phyloP scores from a whole-genome alignment of 805 yeast genomes.

The Tetrapisispora phaffii region DNA sequence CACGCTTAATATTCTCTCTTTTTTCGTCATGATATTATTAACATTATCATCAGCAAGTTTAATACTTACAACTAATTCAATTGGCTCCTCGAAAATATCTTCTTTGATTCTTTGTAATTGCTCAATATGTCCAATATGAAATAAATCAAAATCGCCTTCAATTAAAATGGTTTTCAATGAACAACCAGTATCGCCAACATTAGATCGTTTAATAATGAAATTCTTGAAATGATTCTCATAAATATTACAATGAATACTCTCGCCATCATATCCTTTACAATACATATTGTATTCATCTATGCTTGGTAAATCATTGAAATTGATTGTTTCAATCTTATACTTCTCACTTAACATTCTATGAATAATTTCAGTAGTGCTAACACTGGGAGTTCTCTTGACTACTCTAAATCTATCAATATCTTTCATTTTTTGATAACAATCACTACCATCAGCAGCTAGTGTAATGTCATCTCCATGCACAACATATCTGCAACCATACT shows the following conservation, averaged over 20 bases:
- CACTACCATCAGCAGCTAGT: slow-evolving; percentile 90
- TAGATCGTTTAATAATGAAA: slow-evolving; percentile 17
- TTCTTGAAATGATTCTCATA: slow-evolving; percentile 39
- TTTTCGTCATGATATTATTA: slow-evolving; percentile 65
- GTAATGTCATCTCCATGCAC: slow-evolving; percentile 98
- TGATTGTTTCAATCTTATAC: neutral
- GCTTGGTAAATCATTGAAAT: slow-evolving; percentile 7
- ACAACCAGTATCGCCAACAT: neutral
- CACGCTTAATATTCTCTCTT: slow-evolving; percentile 80
- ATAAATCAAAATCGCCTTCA: slow-evolving; percentile 83
- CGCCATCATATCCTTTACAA: slow-evolving; percentile 57
- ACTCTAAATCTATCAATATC: slow-evolving; percentile 76
- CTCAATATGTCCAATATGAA: slow-evolving; percentile 87
- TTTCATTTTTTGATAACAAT: slow-evolving; percentile 78
- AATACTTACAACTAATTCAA: slow-evolving; percentile 45
- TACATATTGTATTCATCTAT: slow-evolving; percentile 34
- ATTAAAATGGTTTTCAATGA: slow-evolving; percentile 20
- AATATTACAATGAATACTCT: slow-evolving; percentile 41
- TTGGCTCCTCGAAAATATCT: slow-evolving; percentile 30
- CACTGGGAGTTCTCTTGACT: slow-evolving; percentile 91
- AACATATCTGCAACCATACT: slow-evolving; percentile 72
- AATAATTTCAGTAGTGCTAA: slow-evolving; percentile 89
- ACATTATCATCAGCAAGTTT: slow-evolving; percentile 42
- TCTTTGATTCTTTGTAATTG: slow-evolving; percentile 44
- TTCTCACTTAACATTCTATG: slow-evolving; percentile 58